Percentiles rank a stretch among this genome's conserved stretches.
Evolutionary conservation across 2,329 filamentous ascomycete species (phyloP).

Genomic region (Xylaria arbuscula): DNA sequence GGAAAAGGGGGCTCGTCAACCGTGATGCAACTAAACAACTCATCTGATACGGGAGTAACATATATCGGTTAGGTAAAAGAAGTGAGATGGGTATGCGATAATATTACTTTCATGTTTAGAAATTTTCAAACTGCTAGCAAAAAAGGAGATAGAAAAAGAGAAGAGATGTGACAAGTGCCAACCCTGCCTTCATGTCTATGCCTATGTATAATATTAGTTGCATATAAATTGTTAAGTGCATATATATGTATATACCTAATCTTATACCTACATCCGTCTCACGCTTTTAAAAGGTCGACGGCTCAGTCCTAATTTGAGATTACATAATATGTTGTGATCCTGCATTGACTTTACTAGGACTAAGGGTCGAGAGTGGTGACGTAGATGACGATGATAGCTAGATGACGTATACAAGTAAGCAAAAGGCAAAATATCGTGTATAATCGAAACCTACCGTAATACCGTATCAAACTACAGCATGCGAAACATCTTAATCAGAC

Average conservation of each 20-base stretch:
- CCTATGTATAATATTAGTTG: too few relatives aligned
- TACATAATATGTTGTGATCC: not conserved
- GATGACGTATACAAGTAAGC: conserved; percentile 3
- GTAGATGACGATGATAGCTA: not conserved
- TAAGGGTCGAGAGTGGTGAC: conserved; percentile 7
- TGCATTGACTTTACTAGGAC: not conserved
- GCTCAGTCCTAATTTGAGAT: not conserved
- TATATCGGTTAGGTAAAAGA: conserved; percentile 28
- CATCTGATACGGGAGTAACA: conserved; percentile 23
- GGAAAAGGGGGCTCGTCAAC: conserved; percentile 8
- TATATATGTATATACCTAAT: too few relatives aligned
- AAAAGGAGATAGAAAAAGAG: too few relatives aligned
- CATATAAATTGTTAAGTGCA: too few relatives aligned
- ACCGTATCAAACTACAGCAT: not conserved
- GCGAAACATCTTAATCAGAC: not conserved
- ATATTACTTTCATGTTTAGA: conserved; percentile 26
- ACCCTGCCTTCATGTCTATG: conserved; percentile 8
- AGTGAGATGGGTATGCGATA: conserved; percentile 30
- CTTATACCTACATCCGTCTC: too few relatives aligned
- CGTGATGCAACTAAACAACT: not conserved
- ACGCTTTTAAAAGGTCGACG: too few relatives aligned
- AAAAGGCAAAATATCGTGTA: not conserved
- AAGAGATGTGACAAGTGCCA: too few relatives aligned
- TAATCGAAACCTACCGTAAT: not conserved
- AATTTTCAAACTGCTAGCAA: too few relatives aligned